Evolutionary conservation across 805 yeast genomes (phyloP).

Genomic region (Suhomyces sp.): DNA sequence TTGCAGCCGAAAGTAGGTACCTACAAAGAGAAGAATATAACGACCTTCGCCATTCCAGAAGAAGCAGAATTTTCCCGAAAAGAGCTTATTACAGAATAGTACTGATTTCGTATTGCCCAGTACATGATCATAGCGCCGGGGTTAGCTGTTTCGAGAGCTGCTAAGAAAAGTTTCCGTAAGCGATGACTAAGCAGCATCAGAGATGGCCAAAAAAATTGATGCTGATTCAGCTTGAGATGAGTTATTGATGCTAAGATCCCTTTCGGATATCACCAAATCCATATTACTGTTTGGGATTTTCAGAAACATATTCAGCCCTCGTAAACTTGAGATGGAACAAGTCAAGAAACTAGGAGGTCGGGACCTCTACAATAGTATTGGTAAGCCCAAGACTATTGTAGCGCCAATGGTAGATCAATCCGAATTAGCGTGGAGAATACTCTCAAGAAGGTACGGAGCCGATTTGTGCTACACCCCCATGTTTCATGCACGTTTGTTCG

Average conservation of each 20-base stretch:
- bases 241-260: background rate
- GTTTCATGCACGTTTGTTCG: constrained; percentile 91
- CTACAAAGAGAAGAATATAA: background rate
- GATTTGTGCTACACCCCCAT: constrained; percentile 94
- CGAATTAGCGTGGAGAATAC: constrained; percentile 91
- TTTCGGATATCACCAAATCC: background rate
- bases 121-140: too few relatives aligned
- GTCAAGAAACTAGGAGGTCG: constrained; percentile 49
- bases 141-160: too few relatives aligned
- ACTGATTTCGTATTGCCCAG: background rate
- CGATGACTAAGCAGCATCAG: background rate
- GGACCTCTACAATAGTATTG: constrained; percentile 64
- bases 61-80: background rate
- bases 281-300: background rate
- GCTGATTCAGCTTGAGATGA: background rate
- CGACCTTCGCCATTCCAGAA: background rate
- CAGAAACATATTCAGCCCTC: background rate
- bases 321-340: background rate
- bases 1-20: background rate
- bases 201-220: background rate
- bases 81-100: background rate
- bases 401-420: constrained; percentile 99
- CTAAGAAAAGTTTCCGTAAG: background rate
- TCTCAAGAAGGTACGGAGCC: constrained; percentile 88
- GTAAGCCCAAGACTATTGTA: constrained; percentile 76